Conservation (phyloP, 2,329 filamentous ascomycete species). For the Curvularia sp. region DNA sequence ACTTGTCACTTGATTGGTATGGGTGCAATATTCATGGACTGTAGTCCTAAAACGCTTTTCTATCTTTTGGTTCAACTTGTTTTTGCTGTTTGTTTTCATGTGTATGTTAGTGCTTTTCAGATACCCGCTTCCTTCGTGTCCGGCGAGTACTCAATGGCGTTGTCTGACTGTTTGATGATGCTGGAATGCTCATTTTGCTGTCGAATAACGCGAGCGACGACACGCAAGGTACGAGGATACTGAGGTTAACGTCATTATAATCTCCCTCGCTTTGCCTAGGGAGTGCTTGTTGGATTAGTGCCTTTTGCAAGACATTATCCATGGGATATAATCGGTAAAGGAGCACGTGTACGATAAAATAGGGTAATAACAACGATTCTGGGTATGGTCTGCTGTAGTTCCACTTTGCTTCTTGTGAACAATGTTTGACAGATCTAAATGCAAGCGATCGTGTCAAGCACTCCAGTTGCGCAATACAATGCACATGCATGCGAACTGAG, state of each 20-base stretch:
- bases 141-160: conserved; percentile 15
- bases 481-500: not conserved
- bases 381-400: not conserved
- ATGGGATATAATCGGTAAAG: conserved; percentile 1
- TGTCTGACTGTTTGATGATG: conserved; percentile 18
- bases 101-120: conserved; percentile 13
- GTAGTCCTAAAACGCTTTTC: not conserved
- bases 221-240: conserved; percentile 5
- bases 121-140: conserved; percentile 14
- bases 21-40: not conserved
- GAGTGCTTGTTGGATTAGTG: not conserved
- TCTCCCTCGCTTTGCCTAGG: conserved; percentile 7
- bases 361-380: conserved; percentile 3
- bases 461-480: not conserved
- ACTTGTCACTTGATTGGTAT: not conserved
- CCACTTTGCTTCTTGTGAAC: not conserved
- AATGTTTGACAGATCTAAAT: not conserved
- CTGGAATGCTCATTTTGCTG: conserved; percentile 35
- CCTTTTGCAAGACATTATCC: not conserved
- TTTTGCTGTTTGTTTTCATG: conserved; percentile 8
- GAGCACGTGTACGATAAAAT: conserved; percentile 4
- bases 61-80: not conserved
- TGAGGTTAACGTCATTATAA: conserved; percentile 6
- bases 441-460: not conserved
- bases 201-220: conserved; percentile 12